Conservation (phyloP, 257 asterid genomes). For the Nicotiana paniculata region DNA sequence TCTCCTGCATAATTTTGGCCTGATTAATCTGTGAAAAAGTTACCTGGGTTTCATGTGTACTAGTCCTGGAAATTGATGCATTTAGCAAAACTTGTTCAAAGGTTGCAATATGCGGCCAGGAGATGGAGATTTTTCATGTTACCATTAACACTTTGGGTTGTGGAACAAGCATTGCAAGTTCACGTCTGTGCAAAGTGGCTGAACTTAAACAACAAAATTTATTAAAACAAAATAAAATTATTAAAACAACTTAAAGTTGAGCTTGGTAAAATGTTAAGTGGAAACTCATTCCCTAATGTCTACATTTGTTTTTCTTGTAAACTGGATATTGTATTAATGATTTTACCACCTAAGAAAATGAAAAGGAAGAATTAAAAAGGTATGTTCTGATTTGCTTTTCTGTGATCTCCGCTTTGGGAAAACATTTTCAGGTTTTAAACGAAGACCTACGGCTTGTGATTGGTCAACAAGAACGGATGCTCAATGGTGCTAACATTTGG, state of each 20-base stretch:
- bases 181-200: background rate
- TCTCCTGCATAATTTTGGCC: background rate
- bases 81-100: background rate
- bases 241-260: background rate
- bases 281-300: background rate
- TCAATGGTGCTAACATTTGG: conserved; percentile 73
- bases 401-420: background rate
- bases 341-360: background rate
- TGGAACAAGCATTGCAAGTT: background rate
- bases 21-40: background rate
- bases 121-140: background rate
- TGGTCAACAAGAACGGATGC: conserved; percentile 80
- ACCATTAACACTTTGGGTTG: background rate
- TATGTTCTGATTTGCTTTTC: background rate
- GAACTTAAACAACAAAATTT: background rate
- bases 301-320: background rate
- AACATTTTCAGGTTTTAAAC: conserved; percentile 53
- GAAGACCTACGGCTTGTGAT: conserved; percentile 79
- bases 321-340: background rate
- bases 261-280: background rate
- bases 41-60: background rate
- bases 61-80: background rate
- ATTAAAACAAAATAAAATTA: background rate
- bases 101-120: background rate
- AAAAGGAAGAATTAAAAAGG: background rate